Base-by-base conservation (phyloP, 2,329 filamentous ascomycete species). In the Talaromyces sp. region DNA sequence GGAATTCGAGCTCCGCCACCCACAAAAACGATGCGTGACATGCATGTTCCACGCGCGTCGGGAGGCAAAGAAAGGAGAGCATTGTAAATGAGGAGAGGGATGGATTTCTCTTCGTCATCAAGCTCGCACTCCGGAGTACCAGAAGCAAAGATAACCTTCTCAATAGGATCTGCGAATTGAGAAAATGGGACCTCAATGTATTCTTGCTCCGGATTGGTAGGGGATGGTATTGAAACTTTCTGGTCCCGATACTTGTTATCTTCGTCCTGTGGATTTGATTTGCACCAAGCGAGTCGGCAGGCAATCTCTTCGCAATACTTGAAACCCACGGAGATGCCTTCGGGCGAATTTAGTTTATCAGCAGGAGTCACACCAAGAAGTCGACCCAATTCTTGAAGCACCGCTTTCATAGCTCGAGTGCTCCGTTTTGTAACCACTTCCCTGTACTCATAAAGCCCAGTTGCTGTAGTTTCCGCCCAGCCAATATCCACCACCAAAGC, bases 391-490 rank as follows among this genome's bases (percentile, higher is more conserved):
- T 86, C 82, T 61, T 87, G 80, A 39, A 88, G 82, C 17, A 97
- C 75, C 52, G 82, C 71, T 65, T 86, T 92, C 54, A 88, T 91
- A 30, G 85, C 91, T 59, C 94, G 82, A 13, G 90, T 80, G 35
- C 84, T 93, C 49, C 90, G 82, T 51, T 80, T 83, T 49, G 84
- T 85, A 14, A 81, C 79, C 1, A 96, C 84, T 69, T 96, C 91
- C 49, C 90, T 86, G 70, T 91, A 96, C 73, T 99, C 94, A 67
- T 92, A 97, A 6, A 97, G 81, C 5, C 87, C 89, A 0, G 91
- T 96, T 19, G 95, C 84, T 0, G 87, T 82, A 0, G 92, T 96
- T 72, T 97, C 94, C 37, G 86, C 82, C 94, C 94, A 99, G 39
- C 93, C 94, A 55, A 99, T 81, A 66, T 99, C 91, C 33, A 99